Percentiles rank a stretch among this genome's conserved stretches.
These are phyloP conservation scores for Betula pendula DNA, from an alignment of 306 rosid species.

Conservation along the genomic window DNA sequence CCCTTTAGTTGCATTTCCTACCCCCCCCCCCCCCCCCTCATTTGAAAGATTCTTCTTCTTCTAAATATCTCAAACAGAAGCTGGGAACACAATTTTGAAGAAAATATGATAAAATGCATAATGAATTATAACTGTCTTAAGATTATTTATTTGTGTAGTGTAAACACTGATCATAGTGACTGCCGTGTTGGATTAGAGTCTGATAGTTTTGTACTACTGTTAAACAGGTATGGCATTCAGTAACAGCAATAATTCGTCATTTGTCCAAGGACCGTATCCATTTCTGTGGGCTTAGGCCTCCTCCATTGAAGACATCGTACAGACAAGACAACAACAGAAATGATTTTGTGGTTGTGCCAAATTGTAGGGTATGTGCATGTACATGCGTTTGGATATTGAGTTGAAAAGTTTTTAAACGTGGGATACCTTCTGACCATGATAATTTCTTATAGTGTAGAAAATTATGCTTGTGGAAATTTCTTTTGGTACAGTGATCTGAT, in stretches of 20 bases:
- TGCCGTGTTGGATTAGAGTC: background rate
- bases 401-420: conserved; percentile 11
- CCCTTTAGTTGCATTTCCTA: background rate
- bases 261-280: conserved; percentile 51
- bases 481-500: conserved; percentile 46
- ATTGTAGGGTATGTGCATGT: conserved; percentile 41
- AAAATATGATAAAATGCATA: background rate
- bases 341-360: conserved; percentile 35
- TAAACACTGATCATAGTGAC: background rate
- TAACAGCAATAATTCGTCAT: conserved; percentile 47
- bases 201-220: conserved; percentile 17
- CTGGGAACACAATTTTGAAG: background rate
- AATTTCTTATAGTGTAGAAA: conserved; percentile 28
- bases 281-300: conserved; percentile 49
- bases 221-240: conserved; percentile 54
- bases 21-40: no score
- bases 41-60: background rate
- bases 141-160: background rate
- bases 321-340: conserved; percentile 40
- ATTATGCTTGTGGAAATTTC: conserved; percentile 29
- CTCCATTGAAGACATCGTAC: conserved; percentile 44
- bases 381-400: background rate
- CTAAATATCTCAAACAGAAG: background rate
- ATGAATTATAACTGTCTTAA: background rate
- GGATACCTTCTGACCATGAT: conserved; percentile 16